A percentile compares a stretch with the other conserved stretches of the same genome.
Conservation (phyloP, 1,284 basidiomycete species). For the Malassezia yamatoensis region DNA sequence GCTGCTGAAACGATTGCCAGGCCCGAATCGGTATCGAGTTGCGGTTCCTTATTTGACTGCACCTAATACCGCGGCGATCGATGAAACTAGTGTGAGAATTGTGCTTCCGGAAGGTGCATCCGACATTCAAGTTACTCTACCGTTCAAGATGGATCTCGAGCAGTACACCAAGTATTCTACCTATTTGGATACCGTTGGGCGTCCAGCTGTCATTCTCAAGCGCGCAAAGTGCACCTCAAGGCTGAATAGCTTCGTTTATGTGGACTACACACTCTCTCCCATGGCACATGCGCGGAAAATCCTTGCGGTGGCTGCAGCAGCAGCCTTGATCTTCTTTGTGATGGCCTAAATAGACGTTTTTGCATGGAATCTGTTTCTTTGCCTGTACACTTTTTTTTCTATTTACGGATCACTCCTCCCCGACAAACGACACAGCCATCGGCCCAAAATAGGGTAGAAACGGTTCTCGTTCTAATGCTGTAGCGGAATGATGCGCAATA, state of each 20-base stretch:
- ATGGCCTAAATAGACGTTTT: constrained; percentile 1
- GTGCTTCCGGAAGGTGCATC: constrained; percentile 89
- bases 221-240: constrained; percentile 52
- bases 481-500: constrained; percentile 11
- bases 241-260: constrained; percentile 21
- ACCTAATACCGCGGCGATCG: constrained; percentile 67
- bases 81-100: constrained; percentile 68
- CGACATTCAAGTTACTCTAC: constrained; percentile 59
- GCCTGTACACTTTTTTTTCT: neutral
- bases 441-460: constrained; percentile 8
- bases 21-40: constrained; percentile 56
- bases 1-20: constrained; percentile 48
- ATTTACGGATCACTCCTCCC: constrained; percentile 6
- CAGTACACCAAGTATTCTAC: constrained; percentile 62
- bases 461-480: constrained; percentile 11
- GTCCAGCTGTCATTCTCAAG: constrained; percentile 64
- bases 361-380: neutral
- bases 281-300: constrained; percentile 27
- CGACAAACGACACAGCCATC: constrained; percentile 7
- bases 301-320: constrained; percentile 13
- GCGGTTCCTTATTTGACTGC: constrained; percentile 77
- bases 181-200: constrained; percentile 86
- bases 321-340: constrained; percentile 13
- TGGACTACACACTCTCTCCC: constrained; percentile 27
- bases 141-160: constrained; percentile 64